A percentile compares a stretch with the other conserved stretches of the same genome.
phyloP scores from a whole-genome alignment of 805 yeast species.

The Tetrapisispora phaffii region DNA sequence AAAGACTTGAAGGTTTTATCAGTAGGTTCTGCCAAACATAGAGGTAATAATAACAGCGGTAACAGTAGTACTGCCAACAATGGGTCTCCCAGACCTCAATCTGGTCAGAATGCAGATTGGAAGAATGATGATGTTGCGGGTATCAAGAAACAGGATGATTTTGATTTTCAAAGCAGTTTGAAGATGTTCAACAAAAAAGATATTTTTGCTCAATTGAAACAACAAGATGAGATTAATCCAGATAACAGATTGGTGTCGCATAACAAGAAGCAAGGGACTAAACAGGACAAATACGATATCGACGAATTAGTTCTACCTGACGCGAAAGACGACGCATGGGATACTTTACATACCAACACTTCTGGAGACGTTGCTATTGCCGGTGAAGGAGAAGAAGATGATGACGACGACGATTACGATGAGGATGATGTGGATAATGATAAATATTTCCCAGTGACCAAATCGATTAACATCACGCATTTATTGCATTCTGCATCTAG shows the following conservation, averaged over 20 bases:
- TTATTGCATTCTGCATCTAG: constrained; percentile 23
- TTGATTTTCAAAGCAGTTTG: constrained; percentile 77
- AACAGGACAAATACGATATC: constrained; percentile 43
- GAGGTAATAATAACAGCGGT: constrained; percentile 7
- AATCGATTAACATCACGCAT: constrained; percentile 30
- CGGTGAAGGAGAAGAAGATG: constrained; percentile 16
- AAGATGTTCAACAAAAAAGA: constrained; percentile 71
- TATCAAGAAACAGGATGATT: constrained; percentile 48
- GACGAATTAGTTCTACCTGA: constrained; percentile 65
- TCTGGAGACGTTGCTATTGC: constrained; percentile 8
- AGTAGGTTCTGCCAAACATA: constrained; percentile 11
- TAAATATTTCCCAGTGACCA: constrained; percentile 25
- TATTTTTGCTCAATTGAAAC: constrained; percentile 68
- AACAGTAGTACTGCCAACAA: constrained; percentile 6
- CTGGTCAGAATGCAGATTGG: constrained; percentile 34
- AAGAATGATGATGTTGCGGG: constrained; percentile 38
- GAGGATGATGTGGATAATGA: constrained; percentile 13
- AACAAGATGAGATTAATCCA: constrained; percentile 51
- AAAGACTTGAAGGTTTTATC: constrained; percentile 27
- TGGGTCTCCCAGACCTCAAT: neutral
- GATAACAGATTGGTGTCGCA: constrained; percentile 62
- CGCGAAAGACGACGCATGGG: constrained; percentile 45
- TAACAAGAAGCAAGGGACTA: constrained; percentile 38
- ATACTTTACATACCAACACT: constrained; percentile 21
- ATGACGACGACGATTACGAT: constrained; percentile 15